Percentiles rank a stretch among this genome's conserved stretches.
Evolutionary conservation across 208 protist species (phyloP).

Genomic region (Porcisia hertigi): DNA sequence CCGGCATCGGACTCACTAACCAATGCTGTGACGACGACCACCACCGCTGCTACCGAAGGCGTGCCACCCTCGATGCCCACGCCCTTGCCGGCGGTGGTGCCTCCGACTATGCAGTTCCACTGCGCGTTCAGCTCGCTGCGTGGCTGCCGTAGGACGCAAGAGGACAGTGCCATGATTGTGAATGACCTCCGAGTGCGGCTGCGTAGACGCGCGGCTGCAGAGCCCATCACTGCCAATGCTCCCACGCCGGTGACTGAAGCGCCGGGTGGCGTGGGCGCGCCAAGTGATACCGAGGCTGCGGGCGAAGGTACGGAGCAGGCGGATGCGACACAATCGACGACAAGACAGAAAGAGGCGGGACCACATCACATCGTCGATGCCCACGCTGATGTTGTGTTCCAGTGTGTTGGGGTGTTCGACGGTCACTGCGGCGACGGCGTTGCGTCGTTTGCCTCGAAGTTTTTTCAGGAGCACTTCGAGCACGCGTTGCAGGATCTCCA

Average conservation of each 20-base stretch:
- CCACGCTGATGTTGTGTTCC: constrained; percentile 6
- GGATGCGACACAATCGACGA: background rate
- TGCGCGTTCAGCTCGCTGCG: constrained; percentile 35
- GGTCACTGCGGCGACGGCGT: constrained; percentile 70
- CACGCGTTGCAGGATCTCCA: constrained; percentile 34
- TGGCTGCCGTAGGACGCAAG: constrained; percentile 37
- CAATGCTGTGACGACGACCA: no score
- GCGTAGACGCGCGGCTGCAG: background rate
- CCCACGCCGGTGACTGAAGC: background rate
- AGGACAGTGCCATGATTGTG: constrained; percentile 38
- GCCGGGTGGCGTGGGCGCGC: background rate
- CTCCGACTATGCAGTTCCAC: constrained; percentile 2
- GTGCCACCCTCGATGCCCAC: background rate
- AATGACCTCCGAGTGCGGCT: constrained; percentile 21
- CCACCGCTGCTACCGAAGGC: background rate
- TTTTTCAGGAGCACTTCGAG: constrained; percentile 61
- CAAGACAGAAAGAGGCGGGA: background rate
- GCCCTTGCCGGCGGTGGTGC: background rate
- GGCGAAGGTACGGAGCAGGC: background rate
- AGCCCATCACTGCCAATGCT: background rate
- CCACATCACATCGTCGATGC: background rate
- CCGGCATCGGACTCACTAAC: background rate
- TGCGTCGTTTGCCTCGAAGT: constrained; percentile 49
- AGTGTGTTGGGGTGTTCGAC: constrained; percentile 73
- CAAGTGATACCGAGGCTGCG: background rate